Conservation (phyloP, 768 basidiomycete species). For the button mushroom (Agaricus bisporus) region DNA sequence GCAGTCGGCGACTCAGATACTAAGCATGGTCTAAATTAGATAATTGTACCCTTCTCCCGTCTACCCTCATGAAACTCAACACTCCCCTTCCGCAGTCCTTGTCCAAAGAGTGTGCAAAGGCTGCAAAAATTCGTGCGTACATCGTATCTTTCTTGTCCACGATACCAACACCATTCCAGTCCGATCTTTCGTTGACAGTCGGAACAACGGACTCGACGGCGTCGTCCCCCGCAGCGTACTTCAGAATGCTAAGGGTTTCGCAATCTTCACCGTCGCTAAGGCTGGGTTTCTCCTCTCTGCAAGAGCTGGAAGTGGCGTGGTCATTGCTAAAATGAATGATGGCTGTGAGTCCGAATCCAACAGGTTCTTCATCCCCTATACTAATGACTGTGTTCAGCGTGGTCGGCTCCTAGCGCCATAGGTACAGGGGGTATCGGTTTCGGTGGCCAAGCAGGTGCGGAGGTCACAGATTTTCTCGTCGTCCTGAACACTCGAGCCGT, state of each 20-base stretch:
- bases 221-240: slow-evolving; percentile 46
- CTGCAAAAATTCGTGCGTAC: slow-evolving; percentile 75
- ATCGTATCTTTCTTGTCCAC: slow-evolving; percentile 3
- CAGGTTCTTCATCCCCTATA: slow-evolving; percentile 3
- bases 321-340: slow-evolving; percentile 77
- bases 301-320: slow-evolving; percentile 79
- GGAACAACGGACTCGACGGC: slow-evolving; percentile 82
- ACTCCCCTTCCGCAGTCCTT: slow-evolving; percentile 52
- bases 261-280: slow-evolving; percentile 87
- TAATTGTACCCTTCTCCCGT: slow-evolving; percentile 3
- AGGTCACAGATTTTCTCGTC: slow-evolving; percentile 88
- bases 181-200: slow-evolving; percentile 74
- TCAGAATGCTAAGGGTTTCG: slow-evolving; percentile 63
- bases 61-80: slow-evolving; percentile 36
- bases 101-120: slow-evolving; percentile 82
- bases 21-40: slow-evolving; percentile 2
- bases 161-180: slow-evolving; percentile 37
- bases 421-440: slow-evolving; percentile 88
- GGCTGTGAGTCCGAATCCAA: slow-evolving; percentile 53
- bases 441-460: slow-evolving; percentile 78
- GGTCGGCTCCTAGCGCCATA: slow-evolving; percentile 94
- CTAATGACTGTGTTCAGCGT: slow-evolving; percentile 39
- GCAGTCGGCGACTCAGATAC: not conserved
- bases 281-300: slow-evolving; percentile 72
- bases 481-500: slow-evolving; percentile 82